Base-by-base conservation (phyloP, 2,329 filamentous ascomycete genomes). In the Dichotomopilus funicola region DNA sequence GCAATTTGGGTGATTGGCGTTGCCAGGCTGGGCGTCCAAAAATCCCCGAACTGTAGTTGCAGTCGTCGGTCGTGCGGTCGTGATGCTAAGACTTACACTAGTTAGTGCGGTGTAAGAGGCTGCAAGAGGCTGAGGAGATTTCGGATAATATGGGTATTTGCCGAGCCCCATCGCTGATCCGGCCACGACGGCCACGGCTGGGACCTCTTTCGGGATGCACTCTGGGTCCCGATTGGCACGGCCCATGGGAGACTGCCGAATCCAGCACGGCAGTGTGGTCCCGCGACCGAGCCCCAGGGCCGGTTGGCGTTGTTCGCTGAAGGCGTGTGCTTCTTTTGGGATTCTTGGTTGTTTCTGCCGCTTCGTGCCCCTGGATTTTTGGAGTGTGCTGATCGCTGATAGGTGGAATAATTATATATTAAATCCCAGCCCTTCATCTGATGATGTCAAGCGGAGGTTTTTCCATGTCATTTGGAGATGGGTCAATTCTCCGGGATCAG, bases 121-220 rank as follows among this genome's bases (percentile, higher is more conserved):
- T 27, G 19, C 49, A 57, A 47, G 45, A 41, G 13, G 56, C 51
- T 53, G 58, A 54, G 55, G 55, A 53, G 54, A 59, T 57, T 55
- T 61, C 60, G 58, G 58, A 49, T 61, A 64, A 65, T 64, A 64
- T 64, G 62, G 62, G 9, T 65, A 66, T 64, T 65, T 64, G n/a
- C 51, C 51, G 43, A 40, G 19, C 19, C 50, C 19, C 59, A 56
- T 48, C 45, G 61, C 43, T 51, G 58, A 59, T 61, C 59, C 59
- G 19, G 11, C 59, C 58, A 46, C 43, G 44, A 42, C 59, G 19
- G 11, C 59, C 58, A 46, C 43, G 44, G 44, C 45, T 1, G n/a
- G 31, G 44, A 33, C 40, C 35, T 42, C 41, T 41, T 11, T 56
- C 60, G 60, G 57, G 37, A 6, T 56, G 54, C n/a, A 59, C 54